Conservation (phyloP, 2,329 filamentous ascomycete genomes). For the Curvularia spicifera region DNA sequence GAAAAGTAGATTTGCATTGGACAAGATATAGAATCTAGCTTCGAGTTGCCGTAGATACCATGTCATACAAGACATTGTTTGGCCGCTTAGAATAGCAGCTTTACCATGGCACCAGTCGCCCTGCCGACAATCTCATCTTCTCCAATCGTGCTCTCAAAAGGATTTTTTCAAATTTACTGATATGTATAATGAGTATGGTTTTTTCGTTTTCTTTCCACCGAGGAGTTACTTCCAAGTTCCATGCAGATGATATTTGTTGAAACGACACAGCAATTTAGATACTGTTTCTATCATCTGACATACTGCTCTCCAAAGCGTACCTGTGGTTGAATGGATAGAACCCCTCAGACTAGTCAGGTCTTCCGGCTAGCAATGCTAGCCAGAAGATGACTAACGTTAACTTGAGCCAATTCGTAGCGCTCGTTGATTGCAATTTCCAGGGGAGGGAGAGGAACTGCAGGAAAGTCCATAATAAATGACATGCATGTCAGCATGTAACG, state of each 20-base stretch:
- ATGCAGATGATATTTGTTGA: background rate
- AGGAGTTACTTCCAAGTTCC: slow-evolving; percentile 9
- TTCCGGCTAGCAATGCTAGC: slow-evolving; percentile 13
- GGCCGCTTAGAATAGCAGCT: background rate
- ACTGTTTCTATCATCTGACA: background rate
- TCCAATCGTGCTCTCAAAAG: slow-evolving; percentile 28
- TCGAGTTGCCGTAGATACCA: background rate
- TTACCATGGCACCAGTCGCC: background rate
- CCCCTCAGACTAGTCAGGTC: slow-evolving; percentile 41
- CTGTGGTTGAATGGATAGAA: background rate
- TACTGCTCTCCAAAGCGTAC: background rate
- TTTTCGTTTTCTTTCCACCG: slow-evolving; percentile 31
- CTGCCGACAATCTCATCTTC: background rate
- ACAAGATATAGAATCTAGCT: slow-evolving; percentile 8
- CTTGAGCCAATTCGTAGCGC: slow-evolving; percentile 35
- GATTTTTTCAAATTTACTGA: slow-evolving; percentile 16
- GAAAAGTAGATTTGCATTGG: slow-evolving; percentile 19
- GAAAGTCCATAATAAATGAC: slow-evolving; percentile 14
- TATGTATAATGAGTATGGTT: slow-evolving; percentile 23
- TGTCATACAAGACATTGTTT: background rate
- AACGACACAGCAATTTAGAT: background rate
- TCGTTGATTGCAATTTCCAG: slow-evolving; percentile 25
- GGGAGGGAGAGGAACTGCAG: slow-evolving; percentile 34
- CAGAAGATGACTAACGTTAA: slow-evolving; percentile 44
- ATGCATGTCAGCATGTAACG: slow-evolving; percentile 7